Percentiles rank a stretch among this genome's conserved stretches.
phyloP scores from a whole-genome alignment of 2,329 filamentous ascomycete species.

The Chalaropsis ovoidea region DNA sequence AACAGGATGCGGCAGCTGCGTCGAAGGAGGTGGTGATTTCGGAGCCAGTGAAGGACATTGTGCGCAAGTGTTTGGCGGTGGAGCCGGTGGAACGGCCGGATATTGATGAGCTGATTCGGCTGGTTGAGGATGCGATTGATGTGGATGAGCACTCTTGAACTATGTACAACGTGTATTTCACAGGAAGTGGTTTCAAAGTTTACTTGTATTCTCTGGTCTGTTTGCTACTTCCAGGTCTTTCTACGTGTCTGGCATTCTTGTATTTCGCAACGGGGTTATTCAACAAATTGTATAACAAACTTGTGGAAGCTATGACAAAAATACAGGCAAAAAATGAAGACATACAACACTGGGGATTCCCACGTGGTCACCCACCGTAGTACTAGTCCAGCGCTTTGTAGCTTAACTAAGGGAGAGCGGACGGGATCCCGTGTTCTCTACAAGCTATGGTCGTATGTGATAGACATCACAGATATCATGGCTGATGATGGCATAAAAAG shows the following conservation, averaged over 20 bases:
- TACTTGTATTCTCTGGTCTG: not conserved
- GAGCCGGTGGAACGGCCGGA: slow-evolving; percentile 83
- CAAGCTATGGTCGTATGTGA: not conserved
- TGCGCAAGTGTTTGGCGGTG: slow-evolving; percentile 73
- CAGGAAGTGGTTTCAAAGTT: not conserved
- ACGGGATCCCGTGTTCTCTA: not conserved
- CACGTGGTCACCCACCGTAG: not conserved
- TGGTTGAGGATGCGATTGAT: slow-evolving; percentile 69
- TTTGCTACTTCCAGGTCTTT: not conserved
- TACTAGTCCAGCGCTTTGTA: not conserved
- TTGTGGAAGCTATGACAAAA: too few relatives aligned
- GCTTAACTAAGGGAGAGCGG: not conserved
- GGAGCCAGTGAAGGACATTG: slow-evolving; percentile 74
- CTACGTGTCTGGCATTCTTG: not conserved
- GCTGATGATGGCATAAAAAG: too few relatives aligned
- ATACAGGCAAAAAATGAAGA: not conserved
- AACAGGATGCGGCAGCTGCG: slow-evolving; percentile 26
- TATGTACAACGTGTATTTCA: not conserved
- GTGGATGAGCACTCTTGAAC: slow-evolving; percentile 41
- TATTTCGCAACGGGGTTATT: too few relatives aligned
- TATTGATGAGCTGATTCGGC: slow-evolving; percentile 67
- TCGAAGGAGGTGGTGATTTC: slow-evolving; percentile 51
- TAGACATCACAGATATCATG: not conserved
- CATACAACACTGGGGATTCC: not conserved
- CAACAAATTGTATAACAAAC: too few relatives aligned